Evolutionary conservation across 768 basidiomycete species (phyloP).

Genomic region (Polyporus arcularius): DNA sequence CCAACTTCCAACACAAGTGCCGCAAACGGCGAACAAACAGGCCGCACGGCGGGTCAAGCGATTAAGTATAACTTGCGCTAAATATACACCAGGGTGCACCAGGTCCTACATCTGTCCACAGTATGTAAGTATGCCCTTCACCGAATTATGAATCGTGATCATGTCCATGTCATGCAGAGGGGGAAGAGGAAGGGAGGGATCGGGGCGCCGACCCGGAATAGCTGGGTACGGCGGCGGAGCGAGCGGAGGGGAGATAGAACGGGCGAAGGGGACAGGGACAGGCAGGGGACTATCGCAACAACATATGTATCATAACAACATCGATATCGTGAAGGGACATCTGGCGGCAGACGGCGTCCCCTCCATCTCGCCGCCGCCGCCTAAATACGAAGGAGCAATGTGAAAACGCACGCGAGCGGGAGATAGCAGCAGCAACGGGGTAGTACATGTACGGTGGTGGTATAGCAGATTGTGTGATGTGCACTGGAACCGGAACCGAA

Average conservation of each 20-base stretch:
- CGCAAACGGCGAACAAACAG: too few species aligned
- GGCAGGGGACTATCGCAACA: constrained; percentile 4
- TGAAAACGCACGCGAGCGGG: not conserved
- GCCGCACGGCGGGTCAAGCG: not conserved
- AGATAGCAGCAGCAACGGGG: not conserved
- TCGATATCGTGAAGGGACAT: constrained; percentile 3
- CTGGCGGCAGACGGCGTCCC: not conserved
- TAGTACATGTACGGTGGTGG: constrained; percentile 1
- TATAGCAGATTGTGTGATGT: not conserved
- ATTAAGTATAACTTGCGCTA: not conserved
- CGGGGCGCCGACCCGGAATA: not conserved
- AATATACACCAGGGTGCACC: not conserved
- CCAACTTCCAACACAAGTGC: not conserved
- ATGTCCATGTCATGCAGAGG: not conserved
- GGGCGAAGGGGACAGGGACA: not conserved
- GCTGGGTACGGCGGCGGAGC: not conserved
- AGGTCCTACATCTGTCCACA: not conserved
- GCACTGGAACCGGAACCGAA: not conserved
- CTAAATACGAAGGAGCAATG: not conserved
- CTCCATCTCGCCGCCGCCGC: not conserved
- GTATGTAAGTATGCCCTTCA: not conserved
- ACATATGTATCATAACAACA: constrained; percentile 18
- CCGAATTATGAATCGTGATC: not conserved
- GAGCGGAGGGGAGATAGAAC: not conserved
- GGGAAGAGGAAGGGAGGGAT: not conserved